Percentiles rank a stretch among this genome's conserved stretches.
Evolutionary conservation across 2,329 filamentous ascomycete genomes (phyloP).

Genomic region (Emericellopsis cladophorae): DNA sequence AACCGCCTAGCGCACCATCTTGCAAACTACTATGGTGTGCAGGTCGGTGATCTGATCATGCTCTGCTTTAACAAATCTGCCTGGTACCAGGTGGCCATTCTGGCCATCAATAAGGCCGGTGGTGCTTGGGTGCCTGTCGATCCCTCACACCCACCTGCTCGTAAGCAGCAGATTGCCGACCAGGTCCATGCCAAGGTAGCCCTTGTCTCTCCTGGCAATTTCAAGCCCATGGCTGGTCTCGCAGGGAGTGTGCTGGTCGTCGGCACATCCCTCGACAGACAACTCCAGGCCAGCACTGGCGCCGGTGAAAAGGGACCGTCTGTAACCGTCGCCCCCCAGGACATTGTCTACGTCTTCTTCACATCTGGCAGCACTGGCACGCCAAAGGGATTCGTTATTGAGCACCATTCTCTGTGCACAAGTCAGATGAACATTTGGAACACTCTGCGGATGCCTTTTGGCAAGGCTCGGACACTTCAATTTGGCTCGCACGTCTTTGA

Average conservation of each 20-base stretch:
- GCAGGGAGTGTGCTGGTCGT: background rate
- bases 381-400: constrained; percentile 1
- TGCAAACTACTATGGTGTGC: background rate
- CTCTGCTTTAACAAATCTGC: background rate
- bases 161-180: background rate
- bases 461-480: background rate
- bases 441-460: background rate
- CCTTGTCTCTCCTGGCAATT: background rate
- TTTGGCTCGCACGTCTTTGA: constrained; percentile 3
- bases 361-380: constrained; percentile 1
- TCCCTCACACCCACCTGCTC: background rate
- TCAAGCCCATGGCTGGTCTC: background rate
- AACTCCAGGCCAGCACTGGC: background rate
- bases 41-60: background rate
- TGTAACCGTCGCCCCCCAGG: background rate
- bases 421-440: constrained; percentile 2
- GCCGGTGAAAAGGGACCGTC: background rate
- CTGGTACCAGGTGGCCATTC: background rate
- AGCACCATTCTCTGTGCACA: background rate
- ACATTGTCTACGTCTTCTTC: constrained; percentile 1
- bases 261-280: constrained; percentile 10
- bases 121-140: background rate
- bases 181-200: constrained; percentile 1
- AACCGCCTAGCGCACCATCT: background rate
- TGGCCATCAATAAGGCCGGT: background rate